Evolutionary conservation across 192 early-diverging fungal genomes (phyloP), one percentile per base, ranked within the genome.

Genomic region (Coemansia sp.): DNA sequence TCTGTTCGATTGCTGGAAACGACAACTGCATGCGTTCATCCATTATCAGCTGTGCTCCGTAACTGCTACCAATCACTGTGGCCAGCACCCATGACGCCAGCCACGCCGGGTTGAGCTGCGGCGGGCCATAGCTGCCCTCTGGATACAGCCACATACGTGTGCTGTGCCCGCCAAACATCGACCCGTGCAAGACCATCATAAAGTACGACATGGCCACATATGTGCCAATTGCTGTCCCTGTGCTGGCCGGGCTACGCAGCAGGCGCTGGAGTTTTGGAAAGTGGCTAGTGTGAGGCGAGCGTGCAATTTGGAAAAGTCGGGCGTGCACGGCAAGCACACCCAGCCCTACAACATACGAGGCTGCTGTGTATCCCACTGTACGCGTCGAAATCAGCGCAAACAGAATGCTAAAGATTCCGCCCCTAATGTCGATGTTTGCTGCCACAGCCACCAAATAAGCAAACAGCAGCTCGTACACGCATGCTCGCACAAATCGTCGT

Each of bases 101-200:
- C 72, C 72, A 80, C 8, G 43, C 65, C 7, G 71, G 77, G 17
- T 80, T 80, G 36, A 80, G 62, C 65, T 80, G 77, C 15, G 77
- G 77, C 48, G 72, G 68, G 3, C 72, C 72, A 19, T 75, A 71
- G 53, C 60, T 42, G 29, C 71, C 77, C 52, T 80, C 77, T 0
- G 77, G 72, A 55, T 75, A 65, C 58, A 80, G 48, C 77, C 77
- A 80, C 72, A 71, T 65, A 5, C 56, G 58, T 34, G 66, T 33
- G 10, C 15, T 29, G 15, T 37, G 53, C 9, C 72, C 68, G 42
- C 71, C 68, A 60, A 67, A 68, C 57, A 75, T 58, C 37, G 44
- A 39, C 21, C 65, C 37, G 36, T 75, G 72, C n/a, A 71, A 58
- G 42, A 62, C 15, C 11, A 68, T 53, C 62, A 68, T 48, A 34